Evolutionary conservation across 1,284 basidiomycete genomes (phyloP).

Genomic region (Mixia osmundae): DNA sequence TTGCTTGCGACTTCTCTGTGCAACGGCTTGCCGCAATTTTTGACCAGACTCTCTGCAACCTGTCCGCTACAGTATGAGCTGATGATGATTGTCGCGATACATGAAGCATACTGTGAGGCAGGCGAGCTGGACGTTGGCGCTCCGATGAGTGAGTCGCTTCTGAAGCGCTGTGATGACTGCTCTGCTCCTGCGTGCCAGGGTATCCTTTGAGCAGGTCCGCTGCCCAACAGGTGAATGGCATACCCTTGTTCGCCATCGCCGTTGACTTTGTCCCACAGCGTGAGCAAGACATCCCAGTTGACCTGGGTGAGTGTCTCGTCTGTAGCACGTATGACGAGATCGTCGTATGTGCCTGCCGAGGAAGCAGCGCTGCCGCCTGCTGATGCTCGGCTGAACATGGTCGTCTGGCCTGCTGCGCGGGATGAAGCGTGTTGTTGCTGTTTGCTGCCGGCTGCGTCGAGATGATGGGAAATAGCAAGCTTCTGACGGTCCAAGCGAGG

Average conservation of each 20-base stretch:
- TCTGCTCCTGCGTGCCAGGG: background rate
- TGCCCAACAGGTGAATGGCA: constrained; percentile 15
- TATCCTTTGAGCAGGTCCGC: background rate
- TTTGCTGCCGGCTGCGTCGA: no score
- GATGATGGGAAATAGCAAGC: no score
- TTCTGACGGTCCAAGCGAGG: no score
- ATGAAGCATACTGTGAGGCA: constrained; percentile 39
- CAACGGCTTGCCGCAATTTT: constrained; percentile 64
- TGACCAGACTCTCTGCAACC: constrained; percentile 61
- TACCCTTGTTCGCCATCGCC: constrained; percentile 68
- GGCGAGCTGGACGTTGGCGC: constrained; percentile 89
- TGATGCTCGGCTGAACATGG: constrained; percentile 25
- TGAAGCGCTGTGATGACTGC: constrained; percentile 47
- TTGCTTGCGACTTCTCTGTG: constrained; percentile 71
- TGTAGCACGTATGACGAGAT: constrained; percentile 75
- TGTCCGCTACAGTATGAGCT: constrained; percentile 19
- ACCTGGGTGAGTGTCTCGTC: constrained; percentile 82
- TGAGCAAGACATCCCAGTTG: constrained; percentile 87
- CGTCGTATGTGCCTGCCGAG: constrained; percentile 92
- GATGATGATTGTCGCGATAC: no score
- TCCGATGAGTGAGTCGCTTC: constrained; percentile 78
- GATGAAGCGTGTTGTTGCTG: no score
- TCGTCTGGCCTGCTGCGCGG: no score
- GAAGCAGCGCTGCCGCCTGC: no score
- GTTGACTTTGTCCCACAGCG: constrained; percentile 85